Evolutionary conservation across 192 early-diverging fungal genomes (phyloP).

Genomic region (Lunasporangiospora selenospora): DNA sequence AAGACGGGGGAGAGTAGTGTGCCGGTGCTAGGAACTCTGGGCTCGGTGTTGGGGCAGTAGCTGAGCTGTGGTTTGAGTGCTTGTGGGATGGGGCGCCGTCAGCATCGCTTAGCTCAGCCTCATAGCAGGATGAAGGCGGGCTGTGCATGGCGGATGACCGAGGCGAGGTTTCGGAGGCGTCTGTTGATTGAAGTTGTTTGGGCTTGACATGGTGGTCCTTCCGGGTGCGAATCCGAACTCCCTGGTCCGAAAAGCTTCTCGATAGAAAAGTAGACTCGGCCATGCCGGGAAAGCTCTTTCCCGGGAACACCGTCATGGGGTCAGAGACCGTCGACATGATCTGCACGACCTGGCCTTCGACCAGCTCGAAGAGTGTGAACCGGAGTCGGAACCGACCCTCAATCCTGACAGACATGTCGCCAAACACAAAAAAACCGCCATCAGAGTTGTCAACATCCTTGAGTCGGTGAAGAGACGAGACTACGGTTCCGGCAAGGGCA

Average conservation of each 20-base stretch:
- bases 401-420: conserved; percentile 85
- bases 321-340: conserved; percentile 79
- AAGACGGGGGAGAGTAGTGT: no score
- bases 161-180: neutral
- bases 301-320: conserved; percentile 79
- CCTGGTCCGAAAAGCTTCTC: conserved; percentile 92
- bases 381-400: conserved; percentile 82
- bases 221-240: conserved; percentile 89
- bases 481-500: conserved; percentile 86
- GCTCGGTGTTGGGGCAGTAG: no score
- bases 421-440: conserved; percentile 95
- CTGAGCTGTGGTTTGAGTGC: neutral
- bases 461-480: conserved; percentile 86
- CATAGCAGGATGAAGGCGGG: conserved; percentile 28
- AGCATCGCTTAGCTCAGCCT: conserved; percentile 26
- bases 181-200: conserved; percentile 17
- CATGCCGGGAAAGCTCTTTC: conserved; percentile 93
- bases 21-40: no score
- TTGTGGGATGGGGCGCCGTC: neutral
- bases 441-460: conserved; percentile 85
- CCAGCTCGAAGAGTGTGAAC: conserved; percentile 91
- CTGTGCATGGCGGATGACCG: conserved; percentile 15
- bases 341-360: conserved; percentile 52
- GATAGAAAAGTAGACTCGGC: conserved; percentile 89
- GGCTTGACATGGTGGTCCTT: conserved; percentile 75